Conservation (phyloP, 2,329 filamentous ascomycete species). For the Podosphaera fusca region DNA sequence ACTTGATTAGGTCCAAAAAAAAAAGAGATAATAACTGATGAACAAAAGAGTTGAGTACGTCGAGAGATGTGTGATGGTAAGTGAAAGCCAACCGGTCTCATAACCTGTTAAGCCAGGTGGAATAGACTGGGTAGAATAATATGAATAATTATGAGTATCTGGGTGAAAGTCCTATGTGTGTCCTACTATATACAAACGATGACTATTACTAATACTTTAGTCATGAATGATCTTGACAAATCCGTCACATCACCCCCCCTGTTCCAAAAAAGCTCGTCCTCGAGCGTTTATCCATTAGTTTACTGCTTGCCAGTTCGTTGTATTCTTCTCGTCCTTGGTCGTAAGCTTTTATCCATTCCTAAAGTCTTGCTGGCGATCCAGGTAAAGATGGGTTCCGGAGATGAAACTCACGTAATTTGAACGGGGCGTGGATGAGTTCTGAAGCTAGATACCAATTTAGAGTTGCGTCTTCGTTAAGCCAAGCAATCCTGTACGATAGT, state of each 20-base stretch:
- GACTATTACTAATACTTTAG: too few relatives aligned
- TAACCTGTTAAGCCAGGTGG: too few relatives aligned
- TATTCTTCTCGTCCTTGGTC: background rate
- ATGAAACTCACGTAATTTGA: background rate
- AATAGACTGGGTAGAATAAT: too few relatives aligned
- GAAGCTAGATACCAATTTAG: background rate
- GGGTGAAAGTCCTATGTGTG: too few relatives aligned
- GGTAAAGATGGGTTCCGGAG: background rate
- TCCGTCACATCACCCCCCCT: background rate
- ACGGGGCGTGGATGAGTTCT: background rate
- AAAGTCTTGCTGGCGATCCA: background rate
- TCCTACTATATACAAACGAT: too few relatives aligned
- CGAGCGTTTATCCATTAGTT: background rate
- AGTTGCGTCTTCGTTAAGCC: background rate
- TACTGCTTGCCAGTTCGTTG: background rate
- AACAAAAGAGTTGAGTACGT: too few relatives aligned
- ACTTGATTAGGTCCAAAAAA: too few relatives aligned
- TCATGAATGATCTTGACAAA: too few relatives aligned
- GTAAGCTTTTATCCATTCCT: background rate
- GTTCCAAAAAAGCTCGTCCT: background rate
- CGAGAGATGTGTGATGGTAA: too few relatives aligned
- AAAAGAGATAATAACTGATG: too few relatives aligned
- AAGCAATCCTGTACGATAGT: background rate
- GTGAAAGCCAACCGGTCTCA: too few relatives aligned
- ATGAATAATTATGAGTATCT: too few relatives aligned